Base-by-base conservation (phyloP, 805 yeast genomes). In the Wickerhamomyces xylosicus region DNA sequence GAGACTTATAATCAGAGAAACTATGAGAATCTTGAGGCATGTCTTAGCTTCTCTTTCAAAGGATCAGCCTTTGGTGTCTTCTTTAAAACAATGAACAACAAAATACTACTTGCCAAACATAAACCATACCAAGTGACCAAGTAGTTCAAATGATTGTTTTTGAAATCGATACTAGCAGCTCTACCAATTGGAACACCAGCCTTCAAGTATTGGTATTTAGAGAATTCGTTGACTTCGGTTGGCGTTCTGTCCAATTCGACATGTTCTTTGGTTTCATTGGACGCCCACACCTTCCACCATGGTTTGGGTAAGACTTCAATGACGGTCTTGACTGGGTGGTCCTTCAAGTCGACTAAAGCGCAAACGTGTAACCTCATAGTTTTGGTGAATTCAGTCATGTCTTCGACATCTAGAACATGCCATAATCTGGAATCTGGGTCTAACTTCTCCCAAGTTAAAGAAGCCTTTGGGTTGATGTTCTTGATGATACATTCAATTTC, bases 91-190 rank as follows among this genome's bases (percentile, higher is more conserved):
- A 72, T 54, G 20, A 69, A 47, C 27, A 92, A 67, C 60, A 86
- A 72, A 27, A 81, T 74, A 1, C 87, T 50, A 29, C 95, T 81
- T 31, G 85, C 72, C 32, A 83, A 50, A 2, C 87, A 77, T 33
- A 90, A 71, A 0, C 96, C 95, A 57, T 85, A 90, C 98, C 98
- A 92, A 0, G 98, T 92, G 17, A 86, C 76, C 53, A 92, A 63
- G 57, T 92, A 92, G 58, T 90, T 95, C 58, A 89, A 62, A 56
- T 92, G 98, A 54, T 87, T 86, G 58, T 92, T 92, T 44, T 82
- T 77, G 54, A 85, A 71, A 47, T 79, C 89, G 27, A 90, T 74
- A 49, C 75, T 76, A n/a, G 96, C 89, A 8, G 67, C 61, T 39
- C 81, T 77, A 1, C 95, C 98, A 10, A 92, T 57, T 10, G 98